Evolutionary conservation across 1,139 yeast genomes (phyloP).

Genomic region (Debaryomycetaceae sp.): DNA sequence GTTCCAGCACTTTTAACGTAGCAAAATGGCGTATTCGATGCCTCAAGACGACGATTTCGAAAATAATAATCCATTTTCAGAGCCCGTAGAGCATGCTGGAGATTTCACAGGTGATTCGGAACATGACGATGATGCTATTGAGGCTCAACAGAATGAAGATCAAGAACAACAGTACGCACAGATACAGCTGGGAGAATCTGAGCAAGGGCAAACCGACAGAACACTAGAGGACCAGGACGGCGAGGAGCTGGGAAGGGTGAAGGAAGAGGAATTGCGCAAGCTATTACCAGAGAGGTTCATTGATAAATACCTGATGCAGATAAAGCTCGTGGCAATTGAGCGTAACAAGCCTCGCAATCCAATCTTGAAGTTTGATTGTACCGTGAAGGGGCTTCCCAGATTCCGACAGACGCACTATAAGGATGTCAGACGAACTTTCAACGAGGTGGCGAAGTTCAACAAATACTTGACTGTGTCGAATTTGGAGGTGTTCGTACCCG

Average conservation of each 20-base stretch:
- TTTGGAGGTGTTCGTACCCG: constrained; percentile 91
- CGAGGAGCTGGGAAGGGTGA: constrained; percentile 18
- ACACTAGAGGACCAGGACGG: neutral
- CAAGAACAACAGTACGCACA: constrained; percentile 2
- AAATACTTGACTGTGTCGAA: constrained; percentile 75
- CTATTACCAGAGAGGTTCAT: constrained; percentile 52
- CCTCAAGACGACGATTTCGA: constrained; percentile 64
- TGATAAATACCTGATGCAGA: constrained; percentile 25
- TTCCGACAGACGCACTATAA: constrained; percentile 70
- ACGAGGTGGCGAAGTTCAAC: constrained; percentile 74
- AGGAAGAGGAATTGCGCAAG: constrained; percentile 38
- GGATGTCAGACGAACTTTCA: constrained; percentile 76
- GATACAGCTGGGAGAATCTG: constrained; percentile 4
- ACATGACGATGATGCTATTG: neutral
- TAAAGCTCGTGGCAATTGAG: constrained; percentile 33
- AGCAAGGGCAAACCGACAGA: constrained; percentile 1
- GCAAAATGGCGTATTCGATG: constrained; percentile 48
- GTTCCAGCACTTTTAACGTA: neutral
- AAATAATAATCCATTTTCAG: constrained; percentile 62
- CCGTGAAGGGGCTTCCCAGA: constrained; percentile 56
- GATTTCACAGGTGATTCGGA: neutral
- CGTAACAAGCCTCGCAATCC: constrained; percentile 43
- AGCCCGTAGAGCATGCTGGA: constrained; percentile 17
- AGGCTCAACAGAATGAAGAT: neutral
- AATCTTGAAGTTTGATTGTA: constrained; percentile 40